These are phyloP conservation scores for Wickerhamiella dianesei DNA, from an alignment of 805 yeast species.

Conservation along the genomic window DNA sequence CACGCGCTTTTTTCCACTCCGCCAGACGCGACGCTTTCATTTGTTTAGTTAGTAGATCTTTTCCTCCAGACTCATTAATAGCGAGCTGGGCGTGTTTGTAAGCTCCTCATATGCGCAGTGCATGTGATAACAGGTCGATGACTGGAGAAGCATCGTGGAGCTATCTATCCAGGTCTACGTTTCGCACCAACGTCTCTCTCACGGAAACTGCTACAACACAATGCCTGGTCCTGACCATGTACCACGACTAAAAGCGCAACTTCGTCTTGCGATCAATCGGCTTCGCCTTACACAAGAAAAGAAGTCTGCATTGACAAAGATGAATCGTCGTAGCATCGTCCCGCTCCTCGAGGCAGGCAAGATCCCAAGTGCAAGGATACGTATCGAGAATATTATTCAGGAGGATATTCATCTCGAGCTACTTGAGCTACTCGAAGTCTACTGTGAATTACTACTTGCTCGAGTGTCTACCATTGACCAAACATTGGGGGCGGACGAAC, in stretches of 20 bases:
- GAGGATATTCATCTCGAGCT: conserved; percentile 72
- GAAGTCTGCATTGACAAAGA: conserved; percentile 61
- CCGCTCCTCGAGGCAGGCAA: conserved; percentile 56
- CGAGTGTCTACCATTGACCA: conserved; percentile 46
- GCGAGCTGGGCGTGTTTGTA: no score
- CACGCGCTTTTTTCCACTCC: background rate
- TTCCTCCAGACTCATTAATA: no score
- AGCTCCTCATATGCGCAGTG: background rate
- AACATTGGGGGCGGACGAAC: conserved; percentile 12
- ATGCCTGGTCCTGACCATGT: conserved; percentile 20
- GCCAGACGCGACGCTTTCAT: background rate
- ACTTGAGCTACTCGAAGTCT: conserved; percentile 63
- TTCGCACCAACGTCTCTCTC: no score
- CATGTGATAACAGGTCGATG: background rate
- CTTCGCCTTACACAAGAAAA: conserved; percentile 60
- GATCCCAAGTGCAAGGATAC: conserved; percentile 66
- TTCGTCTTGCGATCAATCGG: conserved; percentile 54
- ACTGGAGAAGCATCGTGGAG: background rate
- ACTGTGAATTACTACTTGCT: conserved; percentile 69
- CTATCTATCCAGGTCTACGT: background rate
- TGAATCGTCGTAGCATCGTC: conserved; percentile 56
- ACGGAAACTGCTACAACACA: no score
- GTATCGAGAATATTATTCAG: conserved; percentile 72
- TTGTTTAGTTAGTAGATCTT: no score
- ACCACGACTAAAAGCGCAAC: conserved; percentile 14